Evolutionary conservation across 129 eudicot species (phyloP).

Genomic region (Flaveria robusta): DNA sequence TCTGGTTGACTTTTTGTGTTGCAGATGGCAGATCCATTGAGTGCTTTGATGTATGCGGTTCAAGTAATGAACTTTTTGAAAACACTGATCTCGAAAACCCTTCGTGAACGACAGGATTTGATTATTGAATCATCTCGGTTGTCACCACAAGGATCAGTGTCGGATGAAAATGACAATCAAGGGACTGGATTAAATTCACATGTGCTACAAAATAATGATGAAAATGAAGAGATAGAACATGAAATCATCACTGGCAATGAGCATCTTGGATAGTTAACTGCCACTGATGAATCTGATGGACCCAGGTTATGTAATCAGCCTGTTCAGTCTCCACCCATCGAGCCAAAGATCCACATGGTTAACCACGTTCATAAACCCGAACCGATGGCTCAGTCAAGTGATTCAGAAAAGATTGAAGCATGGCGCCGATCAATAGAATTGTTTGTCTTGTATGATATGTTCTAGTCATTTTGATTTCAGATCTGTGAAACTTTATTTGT

Average conservation of each 20-base stretch:
- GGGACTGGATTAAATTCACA: constrained; percentile 41
- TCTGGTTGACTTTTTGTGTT: constrained; percentile 18
- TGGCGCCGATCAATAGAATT: constrained; percentile 44
- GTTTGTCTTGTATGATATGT: constrained; percentile 11
- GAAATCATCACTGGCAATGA: constrained; percentile 39
- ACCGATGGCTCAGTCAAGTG: constrained; percentile 25
- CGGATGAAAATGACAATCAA: constrained; percentile 63
- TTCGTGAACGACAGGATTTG: constrained; percentile 60
- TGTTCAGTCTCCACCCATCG: constrained; percentile 2
- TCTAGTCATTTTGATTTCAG: constrained; percentile 4
- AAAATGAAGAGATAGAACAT: constrained; percentile 25
- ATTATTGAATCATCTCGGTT: constrained; percentile 41
- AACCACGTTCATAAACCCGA: constrained; percentile 18
- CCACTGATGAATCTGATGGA: constrained; percentile 52
- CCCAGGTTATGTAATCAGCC: constrained; percentile 37
- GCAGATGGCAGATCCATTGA: constrained; percentile 63
- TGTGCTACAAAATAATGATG: constrained; percentile 20
- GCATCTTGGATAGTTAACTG: constrained; percentile 32
- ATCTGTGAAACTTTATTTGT: constrained; percentile 24
- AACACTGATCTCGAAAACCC: constrained; percentile 65
- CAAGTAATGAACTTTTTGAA: constrained; percentile 95
- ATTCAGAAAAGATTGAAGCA: constrained; percentile 51
- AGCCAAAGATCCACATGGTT: constrained; percentile 25
- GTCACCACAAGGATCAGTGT: constrained; percentile 38
- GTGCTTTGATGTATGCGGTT: constrained; percentile 88